Evolutionary conservation across 441 rosid species (phyloP), one percentile per base, ranked within the genome.

Genomic region (Populus hybrid): DNA sequence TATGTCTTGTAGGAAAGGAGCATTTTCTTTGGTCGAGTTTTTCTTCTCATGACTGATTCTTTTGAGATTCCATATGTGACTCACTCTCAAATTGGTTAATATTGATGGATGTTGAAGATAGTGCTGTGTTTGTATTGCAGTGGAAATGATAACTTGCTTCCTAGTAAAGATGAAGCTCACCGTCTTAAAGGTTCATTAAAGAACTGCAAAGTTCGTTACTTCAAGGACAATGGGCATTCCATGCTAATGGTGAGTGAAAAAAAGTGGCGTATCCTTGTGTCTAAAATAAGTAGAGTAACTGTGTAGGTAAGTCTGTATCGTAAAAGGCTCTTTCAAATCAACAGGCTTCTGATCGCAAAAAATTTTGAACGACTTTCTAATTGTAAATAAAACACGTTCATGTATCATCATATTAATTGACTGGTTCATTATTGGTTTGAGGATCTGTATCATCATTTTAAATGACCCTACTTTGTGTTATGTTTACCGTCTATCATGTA

Each of bases 121-220:
- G 0, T 45, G 6, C 7, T 78, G 36, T 79, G 4, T 73, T 77
- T 71, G 10, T 50, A 18, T 76, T 81, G 69, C 78, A 93, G 98
- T 89, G 97, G 89, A 81, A 86, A 88, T 74, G 98, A 93, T 69
- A 80, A 85, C 82, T 79, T 92, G 93, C 89, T 92, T 81, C 98
- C 98, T 72, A 93, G 96, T 76, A 78, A 68, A 66, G 92, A 89
- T 59, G 96, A 93, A 88, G 88, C 91, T 9, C 78, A 70, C 71
- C 86, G 90, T 75, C 93, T 93, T 9, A 68, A 78, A 38, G 83
- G 78, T 14, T 66, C 83, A 9, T 80, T 93, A 71, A 77, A 85
- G 77, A 88, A 92, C 73, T 93, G 98, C 83, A 82, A 35, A 24
- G 82, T 86, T 69, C 92, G 97, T 69, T 28, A 56, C 84, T 93